phyloP scores from a whole-genome alignment of 192 early-diverging fungal genomes.

The Oehlia diaphana region DNA sequence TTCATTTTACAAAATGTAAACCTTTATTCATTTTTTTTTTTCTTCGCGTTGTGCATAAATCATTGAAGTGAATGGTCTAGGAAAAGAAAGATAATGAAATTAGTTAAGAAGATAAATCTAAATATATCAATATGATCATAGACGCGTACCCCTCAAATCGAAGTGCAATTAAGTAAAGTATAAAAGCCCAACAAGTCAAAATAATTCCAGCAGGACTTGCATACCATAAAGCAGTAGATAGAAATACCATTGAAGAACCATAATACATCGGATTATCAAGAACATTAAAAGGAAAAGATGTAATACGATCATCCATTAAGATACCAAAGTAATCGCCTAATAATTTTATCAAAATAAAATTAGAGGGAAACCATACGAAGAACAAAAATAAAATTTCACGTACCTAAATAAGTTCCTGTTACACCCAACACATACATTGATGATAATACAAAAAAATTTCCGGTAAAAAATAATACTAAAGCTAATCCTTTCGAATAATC shows the following conservation, averaged over 20 bases:
- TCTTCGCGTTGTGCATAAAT: slow-evolving; percentile 66
- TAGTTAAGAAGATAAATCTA: background rate
- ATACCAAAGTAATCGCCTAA: slow-evolving; percentile 94
- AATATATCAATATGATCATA: background rate
- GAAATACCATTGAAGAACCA: slow-evolving; percentile 85
- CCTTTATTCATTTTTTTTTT: slow-evolving; percentile 14
- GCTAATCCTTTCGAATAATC: slow-evolving; percentile 50
- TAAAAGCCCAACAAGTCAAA: slow-evolving; percentile 65
- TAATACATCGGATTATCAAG: slow-evolving; percentile 95
- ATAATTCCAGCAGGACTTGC: slow-evolving; percentile 72
- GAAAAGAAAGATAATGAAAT: background rate
- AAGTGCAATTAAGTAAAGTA: slow-evolving; percentile 77
- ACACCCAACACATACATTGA: slow-evolving; percentile 87
- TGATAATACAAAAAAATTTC: slow-evolving; percentile 76
- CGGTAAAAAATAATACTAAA: slow-evolving; percentile 50
- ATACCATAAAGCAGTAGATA: slow-evolving; percentile 81
- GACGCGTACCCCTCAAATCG: slow-evolving; percentile 70
- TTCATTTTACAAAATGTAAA: background rate
- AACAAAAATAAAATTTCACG: slow-evolving; percentile 11
- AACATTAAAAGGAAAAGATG: slow-evolving; percentile 90
- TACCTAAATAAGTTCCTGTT: slow-evolving; percentile 88
- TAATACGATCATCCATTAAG: slow-evolving; percentile 81
- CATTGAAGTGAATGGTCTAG: slow-evolving; percentile 76
- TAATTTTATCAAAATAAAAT: slow-evolving; percentile 7
- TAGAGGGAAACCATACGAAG: background rate